Percentiles rank a stretch among this genome's conserved stretches.
phyloP scores from a whole-genome alignment of 2,329 filamentous ascomycete genomes.

The Fusarium heterosporum region DNA sequence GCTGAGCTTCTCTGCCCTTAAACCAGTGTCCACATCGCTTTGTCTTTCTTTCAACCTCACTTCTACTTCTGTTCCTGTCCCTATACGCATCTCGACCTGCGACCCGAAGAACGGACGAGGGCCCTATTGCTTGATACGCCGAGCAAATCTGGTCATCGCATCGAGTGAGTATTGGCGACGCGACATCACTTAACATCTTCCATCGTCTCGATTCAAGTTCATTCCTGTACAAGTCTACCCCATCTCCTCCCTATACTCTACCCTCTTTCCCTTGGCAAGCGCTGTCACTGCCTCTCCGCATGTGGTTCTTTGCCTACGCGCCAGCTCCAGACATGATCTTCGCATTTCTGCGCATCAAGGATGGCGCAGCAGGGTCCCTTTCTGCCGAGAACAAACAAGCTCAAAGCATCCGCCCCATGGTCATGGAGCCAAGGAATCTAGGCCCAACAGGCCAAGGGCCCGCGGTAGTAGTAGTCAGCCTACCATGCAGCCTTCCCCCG shows the following conservation, averaged over 20 bases:
- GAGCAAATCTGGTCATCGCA: constrained; percentile 12
- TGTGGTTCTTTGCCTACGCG: constrained; percentile 13
- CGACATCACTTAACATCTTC: not conserved
- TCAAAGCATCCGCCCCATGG: constrained; percentile 22
- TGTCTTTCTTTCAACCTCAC: constrained; percentile 22
- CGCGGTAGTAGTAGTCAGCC: constrained; percentile 27
- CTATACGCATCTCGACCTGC: not conserved
- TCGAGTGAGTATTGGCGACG: constrained; percentile 27
- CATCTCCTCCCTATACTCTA: not conserved
- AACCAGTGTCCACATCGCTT: constrained; percentile 11
- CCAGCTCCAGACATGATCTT: constrained; percentile 14
- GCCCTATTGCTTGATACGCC: constrained; percentile 5
- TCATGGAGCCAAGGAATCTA: constrained; percentile 32
- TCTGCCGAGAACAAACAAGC: constrained; percentile 24
- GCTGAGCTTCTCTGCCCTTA: not conserved
- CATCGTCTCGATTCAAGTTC: not conserved
- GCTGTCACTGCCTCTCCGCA: not conserved
- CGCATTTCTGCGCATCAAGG: not conserved
- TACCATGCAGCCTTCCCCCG: constrained; percentile 22
- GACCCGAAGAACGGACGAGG: not conserved
- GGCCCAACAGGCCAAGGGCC: constrained; percentile 14
- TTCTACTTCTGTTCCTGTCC: constrained; percentile 7
- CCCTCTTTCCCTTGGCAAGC: constrained; percentile 23
- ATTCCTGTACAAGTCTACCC: constrained; percentile 4
- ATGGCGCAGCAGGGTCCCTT: constrained; percentile 35